These are phyloP conservation scores for Fusarium ramigenum DNA, from an alignment of 2,329 filamentous ascomycete species.

Conservation along the genomic window DNA sequence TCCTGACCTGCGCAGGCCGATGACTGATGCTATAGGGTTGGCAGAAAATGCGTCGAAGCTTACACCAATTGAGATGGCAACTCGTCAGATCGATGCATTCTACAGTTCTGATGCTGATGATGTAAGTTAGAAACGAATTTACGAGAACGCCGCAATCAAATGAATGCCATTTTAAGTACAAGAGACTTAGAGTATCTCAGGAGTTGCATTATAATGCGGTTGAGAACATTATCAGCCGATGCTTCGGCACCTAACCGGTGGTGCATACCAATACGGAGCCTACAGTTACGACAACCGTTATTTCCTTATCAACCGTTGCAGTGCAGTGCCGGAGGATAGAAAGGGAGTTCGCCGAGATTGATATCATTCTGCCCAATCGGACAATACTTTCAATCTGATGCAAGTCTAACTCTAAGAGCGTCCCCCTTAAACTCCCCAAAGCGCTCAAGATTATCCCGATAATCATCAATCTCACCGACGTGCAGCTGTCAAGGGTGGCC, in stretches of 20 bases:
- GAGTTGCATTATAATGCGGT: not conserved
- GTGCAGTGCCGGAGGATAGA: not conserved
- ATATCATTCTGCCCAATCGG: accelerated
- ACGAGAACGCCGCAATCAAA: not conserved
- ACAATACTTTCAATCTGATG: not conserved
- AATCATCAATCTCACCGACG: not conserved
- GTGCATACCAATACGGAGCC: not conserved
- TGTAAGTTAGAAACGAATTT: not conserved
- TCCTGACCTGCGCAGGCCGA: no score
- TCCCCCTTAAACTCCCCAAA: not conserved
- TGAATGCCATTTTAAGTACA: not conserved
- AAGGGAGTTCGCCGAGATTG: not conserved
- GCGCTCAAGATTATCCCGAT: not conserved
- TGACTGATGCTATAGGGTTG: no score
- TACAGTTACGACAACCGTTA: no score
- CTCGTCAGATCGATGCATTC: not conserved
- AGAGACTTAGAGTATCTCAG: not conserved
- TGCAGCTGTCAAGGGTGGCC: not conserved
- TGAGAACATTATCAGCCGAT: not conserved
- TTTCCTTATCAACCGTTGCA: not conserved
- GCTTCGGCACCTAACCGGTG: not conserved
- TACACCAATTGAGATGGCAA: not conserved
- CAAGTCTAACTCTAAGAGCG: not conserved
- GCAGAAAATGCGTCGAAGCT: not conserved
- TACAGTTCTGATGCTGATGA: not conserved